Evolutionary conservation across 345 rosid genomes (phyloP).

Genomic region (Populus ilicifolia): DNA sequence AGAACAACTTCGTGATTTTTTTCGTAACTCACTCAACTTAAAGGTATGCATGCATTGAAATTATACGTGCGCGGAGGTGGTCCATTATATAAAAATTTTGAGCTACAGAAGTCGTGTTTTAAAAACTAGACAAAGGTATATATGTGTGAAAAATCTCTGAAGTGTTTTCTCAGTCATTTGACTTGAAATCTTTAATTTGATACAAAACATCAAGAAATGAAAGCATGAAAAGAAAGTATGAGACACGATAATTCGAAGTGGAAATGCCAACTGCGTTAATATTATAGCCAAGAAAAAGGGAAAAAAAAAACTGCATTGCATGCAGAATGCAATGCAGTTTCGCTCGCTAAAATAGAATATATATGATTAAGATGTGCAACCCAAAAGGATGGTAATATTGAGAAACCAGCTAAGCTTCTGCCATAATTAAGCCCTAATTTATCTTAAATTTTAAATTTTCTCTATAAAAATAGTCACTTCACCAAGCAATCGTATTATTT

Average conservation of each 20-base stretch:
- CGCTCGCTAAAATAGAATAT: background rate
- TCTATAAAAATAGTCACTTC: background rate
- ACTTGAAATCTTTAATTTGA: background rate
- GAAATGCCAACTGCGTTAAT: background rate
- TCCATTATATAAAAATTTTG: no score
- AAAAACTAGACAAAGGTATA: no score
- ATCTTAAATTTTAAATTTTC: background rate
- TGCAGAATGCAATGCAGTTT: background rate
- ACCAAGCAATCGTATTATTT: conserved; percentile 6
- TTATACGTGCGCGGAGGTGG: no score
- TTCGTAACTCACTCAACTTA: background rate
- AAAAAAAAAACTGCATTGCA: background rate
- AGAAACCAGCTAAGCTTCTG: background rate
- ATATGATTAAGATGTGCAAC: background rate
- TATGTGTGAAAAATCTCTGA: background rate
- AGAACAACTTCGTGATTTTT: background rate
- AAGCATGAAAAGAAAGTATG: no score
- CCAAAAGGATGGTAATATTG: background rate
- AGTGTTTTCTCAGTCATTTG: background rate
- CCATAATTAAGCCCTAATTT: background rate
- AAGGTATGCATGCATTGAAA: no score
- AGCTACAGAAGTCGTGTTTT: background rate
- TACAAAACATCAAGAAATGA: no score
- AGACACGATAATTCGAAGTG: background rate
- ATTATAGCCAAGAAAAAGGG: background rate